Base-by-base conservation (phyloP, 2,329 filamentous ascomycete genomes). In the Epichloe brachyelytri region DNA sequence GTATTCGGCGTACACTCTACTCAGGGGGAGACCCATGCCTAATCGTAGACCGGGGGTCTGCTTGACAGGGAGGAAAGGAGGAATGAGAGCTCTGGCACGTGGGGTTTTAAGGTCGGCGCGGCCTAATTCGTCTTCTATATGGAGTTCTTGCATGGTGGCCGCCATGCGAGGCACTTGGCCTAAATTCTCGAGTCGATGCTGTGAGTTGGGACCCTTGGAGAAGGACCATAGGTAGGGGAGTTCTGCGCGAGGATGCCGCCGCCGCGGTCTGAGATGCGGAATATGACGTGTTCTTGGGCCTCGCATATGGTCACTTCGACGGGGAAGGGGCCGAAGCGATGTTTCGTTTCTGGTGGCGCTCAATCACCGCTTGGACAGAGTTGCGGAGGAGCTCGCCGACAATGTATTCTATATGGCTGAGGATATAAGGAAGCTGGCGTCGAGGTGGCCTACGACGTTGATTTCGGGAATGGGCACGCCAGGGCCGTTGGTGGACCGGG, bases 281-380 rank as follows among this genome's bases (percentile, higher is more conserved):
- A 90, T 56, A 96, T 96, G 61, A 97, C 88, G 69, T 97, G 89
- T 65, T 97, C 88, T 36, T 85, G 81, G 3, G 90, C 87, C 69
- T 97, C 91, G 68, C 91, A 97, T 56, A 98, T 86, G 51, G 95
- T 84, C 20, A 98, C 87, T 62, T 96, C 87, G 58, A 98, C 93
- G 1, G 91, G 88, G 26, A 30, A 0, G 88, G 88, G 1, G 87
- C 85, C 15, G 67, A 65, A 8, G 51, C 46, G 2, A 54, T 53
- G 40, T 62, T 57, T 17, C 63, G 64, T 50, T 72, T 72, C 48
- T 75, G 71, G 52, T 83, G 80, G 57, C 80, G 79, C 62, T 96
- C 91, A 54, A 95, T 84, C 38, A 93, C 83, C 19, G 90, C 90
- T 68, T 97, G 90, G 15, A 98, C 87, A 0, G 88, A 94, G 69